Conservation (phyloP, 2,329 filamentous ascomycete genomes). For the Ophiocordyceps camponoti-leonardi region DNA sequence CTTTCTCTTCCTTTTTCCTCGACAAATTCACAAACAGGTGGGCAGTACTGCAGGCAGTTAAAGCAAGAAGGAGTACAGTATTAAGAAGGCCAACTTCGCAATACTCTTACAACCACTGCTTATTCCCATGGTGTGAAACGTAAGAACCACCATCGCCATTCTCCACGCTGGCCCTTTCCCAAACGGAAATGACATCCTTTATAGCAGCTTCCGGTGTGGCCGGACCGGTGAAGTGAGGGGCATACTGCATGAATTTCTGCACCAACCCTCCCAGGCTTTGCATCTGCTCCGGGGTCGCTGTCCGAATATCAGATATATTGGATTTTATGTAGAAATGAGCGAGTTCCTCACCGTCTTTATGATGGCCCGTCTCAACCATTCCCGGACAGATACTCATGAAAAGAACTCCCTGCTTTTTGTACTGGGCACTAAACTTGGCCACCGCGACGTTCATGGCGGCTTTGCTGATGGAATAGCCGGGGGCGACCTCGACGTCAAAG, state of each 20-base stretch:
- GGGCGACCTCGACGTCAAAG: slow-evolving; percentile 13
- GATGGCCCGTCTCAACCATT: slow-evolving; percentile 24
- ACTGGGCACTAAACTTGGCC: slow-evolving; percentile 34
- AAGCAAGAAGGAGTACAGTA: too few relatives aligned
- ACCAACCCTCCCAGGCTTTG: slow-evolving; percentile 3
- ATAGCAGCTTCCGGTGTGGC: neutral
- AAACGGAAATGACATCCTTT: neutral
- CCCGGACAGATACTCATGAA: slow-evolving; percentile 35
- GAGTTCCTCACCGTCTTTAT: slow-evolving; percentile 8
- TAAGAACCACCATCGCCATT: neutral
- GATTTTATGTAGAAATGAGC: neutral
- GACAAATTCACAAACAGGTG: too few relatives aligned
- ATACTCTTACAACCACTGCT: neutral
- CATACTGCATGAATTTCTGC: neutral
- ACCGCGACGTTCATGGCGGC: slow-evolving; percentile 33
- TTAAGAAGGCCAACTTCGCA: too few relatives aligned
- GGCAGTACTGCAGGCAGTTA: too few relatives aligned
- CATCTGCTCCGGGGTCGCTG: slow-evolving; percentile 11
- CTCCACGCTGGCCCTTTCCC: neutral
- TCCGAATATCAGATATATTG: neutral
- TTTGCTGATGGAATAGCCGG: slow-evolving; percentile 30
- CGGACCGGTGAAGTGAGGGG: neutral
- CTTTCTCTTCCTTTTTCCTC: too few relatives aligned
- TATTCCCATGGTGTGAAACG: neutral
- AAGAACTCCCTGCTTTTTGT: slow-evolving; percentile 29